These are phyloP conservation scores for Harringtonia lauricola DNA, from an alignment of 2,329 filamentous ascomycete genomes.

Conservation along the genomic window DNA sequence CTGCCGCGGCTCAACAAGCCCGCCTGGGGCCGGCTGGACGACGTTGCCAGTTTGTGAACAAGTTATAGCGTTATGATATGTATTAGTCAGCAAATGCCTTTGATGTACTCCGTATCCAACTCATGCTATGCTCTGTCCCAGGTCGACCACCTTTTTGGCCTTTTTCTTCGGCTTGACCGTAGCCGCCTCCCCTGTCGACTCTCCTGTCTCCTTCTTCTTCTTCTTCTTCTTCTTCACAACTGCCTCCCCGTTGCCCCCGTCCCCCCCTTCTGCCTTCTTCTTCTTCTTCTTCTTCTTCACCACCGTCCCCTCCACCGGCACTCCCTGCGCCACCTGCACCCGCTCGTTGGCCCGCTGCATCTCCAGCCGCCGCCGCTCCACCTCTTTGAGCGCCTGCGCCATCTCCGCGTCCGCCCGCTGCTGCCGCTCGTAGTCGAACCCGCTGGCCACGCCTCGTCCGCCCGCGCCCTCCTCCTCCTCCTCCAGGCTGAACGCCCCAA, in stretches of 20 bases:
- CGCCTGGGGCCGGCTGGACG: slow-evolving; percentile 42
- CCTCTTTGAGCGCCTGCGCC: slow-evolving; percentile 76
- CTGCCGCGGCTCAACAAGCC: slow-evolving; percentile 50
- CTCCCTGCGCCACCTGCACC: slow-evolving; percentile 59
- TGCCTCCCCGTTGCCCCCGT: not conserved
- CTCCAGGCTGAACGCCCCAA: slow-evolving; percentile 62
- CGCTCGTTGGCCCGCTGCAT: slow-evolving; percentile 78
- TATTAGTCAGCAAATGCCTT: no score
- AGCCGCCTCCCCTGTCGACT: slow-evolving; percentile 3
- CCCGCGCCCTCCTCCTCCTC: slow-evolving; percentile 26
- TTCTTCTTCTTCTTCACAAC: slow-evolving; percentile 50
- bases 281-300: slow-evolving; percentile 60
- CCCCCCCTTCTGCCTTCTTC: slow-evolving; percentile 28
- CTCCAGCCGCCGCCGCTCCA: slow-evolving; percentile 75
- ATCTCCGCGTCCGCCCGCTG: slow-evolving; percentile 79
- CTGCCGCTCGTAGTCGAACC: slow-evolving; percentile 52
- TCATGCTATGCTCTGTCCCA: slow-evolving; percentile 2
- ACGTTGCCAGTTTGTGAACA: slow-evolving; percentile 15
- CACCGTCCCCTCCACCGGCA: slow-evolving; percentile 52
- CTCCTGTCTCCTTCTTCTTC: slow-evolving; percentile 20
- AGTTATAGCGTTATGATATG: not conserved
- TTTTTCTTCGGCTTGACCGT: slow-evolving; percentile 20
- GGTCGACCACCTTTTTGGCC: slow-evolving; percentile 13
- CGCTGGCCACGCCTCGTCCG: slow-evolving; percentile 2
- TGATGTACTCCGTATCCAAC: no score